These are phyloP conservation scores for Rasamsonia emersonii DNA, from an alignment of 2,329 filamentous ascomycete genomes.

Conservation along the genomic window DNA sequence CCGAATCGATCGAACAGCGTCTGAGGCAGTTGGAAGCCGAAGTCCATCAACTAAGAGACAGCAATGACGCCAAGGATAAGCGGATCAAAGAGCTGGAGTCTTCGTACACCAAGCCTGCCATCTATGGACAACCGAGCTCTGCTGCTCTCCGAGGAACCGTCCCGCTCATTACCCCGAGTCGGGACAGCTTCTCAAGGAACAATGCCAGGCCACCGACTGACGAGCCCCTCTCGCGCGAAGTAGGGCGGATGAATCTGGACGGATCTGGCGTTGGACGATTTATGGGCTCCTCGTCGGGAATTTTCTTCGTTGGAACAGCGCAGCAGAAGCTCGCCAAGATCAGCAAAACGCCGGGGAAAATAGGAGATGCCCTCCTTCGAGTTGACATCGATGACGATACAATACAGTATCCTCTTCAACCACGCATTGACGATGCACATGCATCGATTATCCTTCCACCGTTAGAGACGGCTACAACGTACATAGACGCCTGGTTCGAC, in stretches of 20 bases:
- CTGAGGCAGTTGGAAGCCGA: constrained; percentile 9
- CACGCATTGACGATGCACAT: background rate
- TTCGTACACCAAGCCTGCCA: background rate
- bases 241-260: constrained; percentile 10
- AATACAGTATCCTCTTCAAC: constrained; percentile 7
- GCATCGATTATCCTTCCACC: constrained; percentile 5
- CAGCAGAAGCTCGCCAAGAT: constrained; percentile 8
- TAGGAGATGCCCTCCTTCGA: constrained; percentile 9
- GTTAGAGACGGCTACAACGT: constrained; percentile 6
- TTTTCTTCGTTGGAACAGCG: constrained; percentile 10
- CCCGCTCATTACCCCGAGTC: background rate
- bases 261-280: constrained; percentile 8
- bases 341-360: constrained; percentile 4
- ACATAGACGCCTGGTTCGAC: constrained; percentile 10
- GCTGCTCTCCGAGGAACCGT: background rate
- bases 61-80: constrained; percentile 7
- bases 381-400: constrained; percentile 9
- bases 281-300: constrained; percentile 10
- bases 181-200: background rate
- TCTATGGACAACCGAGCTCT: background rate
- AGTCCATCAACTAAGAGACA: constrained; percentile 6
- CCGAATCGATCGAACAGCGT: constrained; percentile 11
- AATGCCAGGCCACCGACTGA: constrained; percentile 3
- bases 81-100: constrained; percentile 9
- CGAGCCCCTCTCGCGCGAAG: constrained; percentile 10